Conservation (phyloP, 139 green algal genomes). For the Chlorella sp. region DNA sequence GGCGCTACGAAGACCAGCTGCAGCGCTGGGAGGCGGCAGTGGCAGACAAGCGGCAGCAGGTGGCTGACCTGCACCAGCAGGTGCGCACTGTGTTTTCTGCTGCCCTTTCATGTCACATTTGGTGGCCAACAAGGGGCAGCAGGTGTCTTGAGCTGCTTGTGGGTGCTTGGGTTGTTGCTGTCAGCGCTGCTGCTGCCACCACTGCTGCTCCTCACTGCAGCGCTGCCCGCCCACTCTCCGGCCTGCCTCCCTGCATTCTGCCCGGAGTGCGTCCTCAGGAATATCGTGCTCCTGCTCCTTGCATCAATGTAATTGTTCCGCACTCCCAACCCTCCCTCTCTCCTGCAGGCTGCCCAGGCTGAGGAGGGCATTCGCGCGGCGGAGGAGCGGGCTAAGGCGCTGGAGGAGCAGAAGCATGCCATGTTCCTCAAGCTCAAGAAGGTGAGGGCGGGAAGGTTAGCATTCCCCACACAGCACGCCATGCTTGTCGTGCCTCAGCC, state of each 20-base stretch:
- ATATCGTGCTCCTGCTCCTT: too few relatives aligned
- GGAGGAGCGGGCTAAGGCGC: neutral
- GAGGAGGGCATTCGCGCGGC: slow-evolving; percentile 1
- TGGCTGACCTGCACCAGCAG: slow-evolving; percentile 30
- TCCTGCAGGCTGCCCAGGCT: neutral
- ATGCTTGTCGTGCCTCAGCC: too few relatives aligned
- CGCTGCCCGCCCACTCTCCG: too few relatives aligned
- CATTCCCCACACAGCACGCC: too few relatives aligned
- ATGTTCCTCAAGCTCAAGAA: slow-evolving; percentile 17
- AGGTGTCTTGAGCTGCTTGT: neutral
- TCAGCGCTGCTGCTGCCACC: too few relatives aligned
- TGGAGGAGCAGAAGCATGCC: slow-evolving; percentile 23
- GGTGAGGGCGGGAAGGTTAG: neutral
- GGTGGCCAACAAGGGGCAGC: too few relatives aligned
- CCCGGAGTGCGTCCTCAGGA: too few relatives aligned
- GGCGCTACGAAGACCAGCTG: slow-evolving; percentile 34
- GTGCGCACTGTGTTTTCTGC: neutral
- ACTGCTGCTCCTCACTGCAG: too few relatives aligned
- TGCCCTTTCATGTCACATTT: too few relatives aligned
- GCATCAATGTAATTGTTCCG: too few relatives aligned
- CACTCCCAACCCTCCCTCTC: too few relatives aligned
- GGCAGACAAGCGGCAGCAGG: slow-evolving; percentile 25
- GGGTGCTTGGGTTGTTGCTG: too few relatives aligned
- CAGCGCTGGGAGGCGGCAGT: slow-evolving; percentile 38
- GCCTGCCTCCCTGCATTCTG: neutral